Evolutionary conservation across 2,329 filamentous ascomycete genomes (phyloP), one percentile per base, ranked within the genome.

Genomic region (Leptosphaerulina australis): DNA sequence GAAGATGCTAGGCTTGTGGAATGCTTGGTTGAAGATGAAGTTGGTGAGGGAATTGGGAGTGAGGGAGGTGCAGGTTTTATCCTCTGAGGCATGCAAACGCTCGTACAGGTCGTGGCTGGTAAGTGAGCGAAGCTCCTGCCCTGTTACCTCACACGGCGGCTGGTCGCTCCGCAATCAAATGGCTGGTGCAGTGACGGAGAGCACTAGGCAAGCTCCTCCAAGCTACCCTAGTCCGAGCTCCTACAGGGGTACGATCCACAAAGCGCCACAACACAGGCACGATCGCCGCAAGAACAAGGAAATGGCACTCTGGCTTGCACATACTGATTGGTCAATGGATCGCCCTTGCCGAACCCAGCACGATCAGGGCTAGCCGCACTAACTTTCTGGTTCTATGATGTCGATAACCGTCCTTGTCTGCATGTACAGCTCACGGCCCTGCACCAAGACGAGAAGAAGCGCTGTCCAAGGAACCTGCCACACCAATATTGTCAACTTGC

Each of bases 301-400:
- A 58, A 46, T 14, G 26, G 22, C n/a, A 33, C 34, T 28, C 36
- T 24, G 39, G 21, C 14, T 3, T 20, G 6, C 28, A 25, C 26
- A 21, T 22, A 1, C 18, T 50, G 35, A 59, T 62, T 65, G 59
- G 62, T 21, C 48, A 56, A 50, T 58, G 58, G 33, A 21, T 28
- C 4, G 26, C 14, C 30, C 41, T 51, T 46, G 38, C 43, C 33
- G 47, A 48, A 14, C 14, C 36, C 49, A 57, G 46, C 14, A 21
- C 30, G 36, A 36, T 43, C 29, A 15, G 11, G 39, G 20, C 39
- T 43, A 38, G 55, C 30, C 8, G 12, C 29, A 28, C 37, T 37
- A 39, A 47, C 26, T 53, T 34, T 50, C 45, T 50, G 47, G 47
- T 34, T 48, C 55, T 60, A 60, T 61, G 57, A 62, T 64, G 55